These are phyloP conservation scores for Trametes polyzona DNA, from an alignment of 1,284 basidiomycete species.

Conservation along the genomic window DNA sequence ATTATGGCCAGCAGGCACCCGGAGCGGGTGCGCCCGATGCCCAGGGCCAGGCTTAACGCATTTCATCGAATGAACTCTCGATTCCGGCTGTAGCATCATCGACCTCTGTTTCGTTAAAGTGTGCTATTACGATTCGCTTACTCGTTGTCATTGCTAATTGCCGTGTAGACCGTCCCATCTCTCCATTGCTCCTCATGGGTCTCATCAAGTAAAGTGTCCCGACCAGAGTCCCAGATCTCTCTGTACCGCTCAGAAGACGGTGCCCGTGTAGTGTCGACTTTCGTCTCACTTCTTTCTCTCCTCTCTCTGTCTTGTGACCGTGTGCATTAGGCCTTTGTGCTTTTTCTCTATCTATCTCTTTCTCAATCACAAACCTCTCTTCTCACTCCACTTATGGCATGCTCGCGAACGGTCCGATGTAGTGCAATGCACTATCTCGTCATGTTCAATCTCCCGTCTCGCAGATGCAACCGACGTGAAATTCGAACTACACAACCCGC, in stretches of 20 bases:
- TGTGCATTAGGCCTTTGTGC: slow-evolving; percentile 20
- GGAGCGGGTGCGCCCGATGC: slow-evolving; percentile 57
- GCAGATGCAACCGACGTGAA: background rate
- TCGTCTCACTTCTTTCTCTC: background rate
- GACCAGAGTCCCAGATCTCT: background rate
- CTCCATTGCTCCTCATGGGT: slow-evolving; percentile 10
- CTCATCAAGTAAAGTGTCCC: slow-evolving; percentile 3
- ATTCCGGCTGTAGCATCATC: slow-evolving; percentile 30
- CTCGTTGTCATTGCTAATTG: slow-evolving; percentile 13
- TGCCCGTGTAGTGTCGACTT: slow-evolving; percentile 10
- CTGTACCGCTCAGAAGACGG: slow-evolving; percentile 3
- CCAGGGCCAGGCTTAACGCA: slow-evolving; percentile 60
- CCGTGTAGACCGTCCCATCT: slow-evolving; percentile 15
- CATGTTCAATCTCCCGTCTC: background rate
- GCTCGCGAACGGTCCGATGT: too few species aligned
- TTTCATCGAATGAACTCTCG: slow-evolving; percentile 19
- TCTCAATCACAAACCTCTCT: slow-evolving; percentile 3
- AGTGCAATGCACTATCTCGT: too few species aligned
- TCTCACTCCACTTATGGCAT: background rate
- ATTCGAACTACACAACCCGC: background rate
- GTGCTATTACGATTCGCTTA: slow-evolving; percentile 26
- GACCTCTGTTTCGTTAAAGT: slow-evolving; percentile 30
- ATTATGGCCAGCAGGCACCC: slow-evolving; percentile 74
- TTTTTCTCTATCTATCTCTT: slow-evolving; percentile 21
- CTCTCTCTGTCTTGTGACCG: slow-evolving; percentile 2